Evolutionary conservation across 495 filamentous ascomycete genomes (phyloP).

Genomic region (Neurospora cerealis): DNA sequence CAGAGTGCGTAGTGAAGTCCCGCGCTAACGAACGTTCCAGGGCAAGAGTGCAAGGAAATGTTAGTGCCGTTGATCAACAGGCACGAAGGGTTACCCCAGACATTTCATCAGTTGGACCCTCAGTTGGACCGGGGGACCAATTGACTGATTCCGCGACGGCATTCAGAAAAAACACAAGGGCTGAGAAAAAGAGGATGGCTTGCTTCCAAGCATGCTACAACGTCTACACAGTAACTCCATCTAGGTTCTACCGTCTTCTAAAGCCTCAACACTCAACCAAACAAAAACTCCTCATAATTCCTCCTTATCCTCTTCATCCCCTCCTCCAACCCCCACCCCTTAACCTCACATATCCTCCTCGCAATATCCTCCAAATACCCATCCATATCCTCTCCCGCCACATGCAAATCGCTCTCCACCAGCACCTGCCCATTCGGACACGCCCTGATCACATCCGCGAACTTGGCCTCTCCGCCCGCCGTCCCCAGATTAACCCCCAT

Average conservation of each 20-base stretch:
- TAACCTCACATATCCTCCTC: slow-evolving; percentile 61
- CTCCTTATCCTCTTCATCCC: slow-evolving; percentile 58
- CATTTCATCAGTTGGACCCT: not conserved
- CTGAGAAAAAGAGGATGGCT: not conserved
- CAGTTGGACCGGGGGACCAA: not conserved
- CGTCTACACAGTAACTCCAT: not conserved
- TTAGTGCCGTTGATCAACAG: not conserved
- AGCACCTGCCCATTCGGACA: slow-evolving; percentile 72
- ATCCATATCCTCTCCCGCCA: slow-evolving; percentile 78
- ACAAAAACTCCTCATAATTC: slow-evolving; percentile 78
- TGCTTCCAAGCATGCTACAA: no score
- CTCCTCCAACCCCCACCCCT: slow-evolving; percentile 64
- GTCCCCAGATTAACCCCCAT: slow-evolving; percentile 65
- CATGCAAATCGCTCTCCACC: slow-evolving; percentile 85
- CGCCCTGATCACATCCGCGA: slow-evolving; percentile 53
- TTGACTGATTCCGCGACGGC: not conserved
- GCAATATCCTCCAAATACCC: slow-evolving; percentile 60
- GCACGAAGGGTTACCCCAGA: not conserved
- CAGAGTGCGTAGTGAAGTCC: not conserved
- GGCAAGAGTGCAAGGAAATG: not conserved
- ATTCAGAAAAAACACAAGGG: not conserved
- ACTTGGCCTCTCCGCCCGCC: slow-evolving; percentile 33
- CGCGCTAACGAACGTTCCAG: not conserved
- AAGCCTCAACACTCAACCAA: slow-evolving; percentile 36
- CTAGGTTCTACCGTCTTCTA: not conserved